Percentiles rank a stretch among this genome's conserved stretches.
Evolutionary conservation across 257 asterid genomes (phyloP).

Genomic region (Solanum pimpinellifolium): DNA sequence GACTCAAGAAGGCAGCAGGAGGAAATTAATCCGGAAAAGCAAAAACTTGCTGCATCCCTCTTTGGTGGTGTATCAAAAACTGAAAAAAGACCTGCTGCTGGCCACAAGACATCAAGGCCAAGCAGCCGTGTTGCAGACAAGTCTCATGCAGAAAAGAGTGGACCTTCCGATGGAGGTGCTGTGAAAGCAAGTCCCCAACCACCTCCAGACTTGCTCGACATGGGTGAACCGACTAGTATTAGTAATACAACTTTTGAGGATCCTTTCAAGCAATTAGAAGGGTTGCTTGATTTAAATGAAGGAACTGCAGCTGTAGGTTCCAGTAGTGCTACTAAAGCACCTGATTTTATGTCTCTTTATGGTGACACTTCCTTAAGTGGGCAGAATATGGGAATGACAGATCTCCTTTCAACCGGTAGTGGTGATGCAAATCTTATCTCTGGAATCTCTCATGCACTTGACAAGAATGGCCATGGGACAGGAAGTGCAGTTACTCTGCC

Average conservation of each 20-base stretch:
- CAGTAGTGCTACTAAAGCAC: constrained; percentile 22
- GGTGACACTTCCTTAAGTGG: constrained; percentile 39
- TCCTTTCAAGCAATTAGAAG: constrained; percentile 86
- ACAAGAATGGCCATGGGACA: constrained; percentile 36
- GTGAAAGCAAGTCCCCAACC: constrained; percentile 45
- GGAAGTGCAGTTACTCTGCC: constrained; percentile 8
- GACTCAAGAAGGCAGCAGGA: constrained; percentile 47
- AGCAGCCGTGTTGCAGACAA: constrained; percentile 33
- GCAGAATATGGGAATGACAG: constrained; percentile 15
- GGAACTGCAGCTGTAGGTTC: constrained; percentile 23
- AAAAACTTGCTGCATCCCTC: constrained; percentile 87
- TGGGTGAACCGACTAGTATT: constrained; percentile 51
- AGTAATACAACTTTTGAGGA: constrained; percentile 37
- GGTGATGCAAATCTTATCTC: constrained; percentile 2
- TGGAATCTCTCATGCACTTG: constrained; percentile 10
- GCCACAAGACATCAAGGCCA: constrained; percentile 37
- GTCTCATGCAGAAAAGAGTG: constrained; percentile 26
- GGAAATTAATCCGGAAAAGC: constrained; percentile 73
- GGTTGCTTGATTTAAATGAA: constrained; percentile 58
- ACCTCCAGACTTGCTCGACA: constrained; percentile 81
- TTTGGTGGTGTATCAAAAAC: constrained; percentile 60
- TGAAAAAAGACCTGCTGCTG: constrained; percentile 40
- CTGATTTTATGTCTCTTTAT: constrained; percentile 54
- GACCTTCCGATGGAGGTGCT: constrained; percentile 24
- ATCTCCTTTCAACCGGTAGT: constrained; percentile 5